Evolutionary conservation across 169 alveolate genomes (phyloP).

Genomic region (Amoebophrya sp.): DNA sequence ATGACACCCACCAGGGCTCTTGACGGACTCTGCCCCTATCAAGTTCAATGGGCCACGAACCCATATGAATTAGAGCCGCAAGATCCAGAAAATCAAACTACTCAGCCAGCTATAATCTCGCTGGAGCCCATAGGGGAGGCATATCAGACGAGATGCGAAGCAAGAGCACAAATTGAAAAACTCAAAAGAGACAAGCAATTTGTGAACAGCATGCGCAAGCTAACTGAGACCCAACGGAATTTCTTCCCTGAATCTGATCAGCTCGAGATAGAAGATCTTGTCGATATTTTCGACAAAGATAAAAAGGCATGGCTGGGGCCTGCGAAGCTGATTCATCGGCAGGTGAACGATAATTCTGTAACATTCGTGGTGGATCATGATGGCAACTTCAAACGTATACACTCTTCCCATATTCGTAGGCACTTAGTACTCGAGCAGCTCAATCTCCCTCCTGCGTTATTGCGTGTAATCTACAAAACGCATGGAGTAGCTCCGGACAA

Average conservation of each 20-base stretch:
- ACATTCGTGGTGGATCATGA: background rate
- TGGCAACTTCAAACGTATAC: background rate
- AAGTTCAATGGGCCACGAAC: background rate
- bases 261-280: background rate
- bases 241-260: background rate
- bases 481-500: background rate
- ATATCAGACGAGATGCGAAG: background rate
- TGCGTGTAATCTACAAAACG: background rate
- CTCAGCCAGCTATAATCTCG: background rate
- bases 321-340: background rate
- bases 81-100: background rate
- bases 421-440: background rate
- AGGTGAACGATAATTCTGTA: background rate
- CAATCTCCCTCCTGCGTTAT: background rate
- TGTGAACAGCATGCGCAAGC: background rate
- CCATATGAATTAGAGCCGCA: background rate
- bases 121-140: background rate
- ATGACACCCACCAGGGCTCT: background rate
- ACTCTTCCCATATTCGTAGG: background rate
- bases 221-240: background rate
- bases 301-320: background rate
- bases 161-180: background rate
- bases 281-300: background rate
- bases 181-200: background rate
- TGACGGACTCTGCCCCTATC: background rate